phyloP scores from a whole-genome alignment of 768 basidiomycete genomes.

The Hydnomerulius pinastri region DNA sequence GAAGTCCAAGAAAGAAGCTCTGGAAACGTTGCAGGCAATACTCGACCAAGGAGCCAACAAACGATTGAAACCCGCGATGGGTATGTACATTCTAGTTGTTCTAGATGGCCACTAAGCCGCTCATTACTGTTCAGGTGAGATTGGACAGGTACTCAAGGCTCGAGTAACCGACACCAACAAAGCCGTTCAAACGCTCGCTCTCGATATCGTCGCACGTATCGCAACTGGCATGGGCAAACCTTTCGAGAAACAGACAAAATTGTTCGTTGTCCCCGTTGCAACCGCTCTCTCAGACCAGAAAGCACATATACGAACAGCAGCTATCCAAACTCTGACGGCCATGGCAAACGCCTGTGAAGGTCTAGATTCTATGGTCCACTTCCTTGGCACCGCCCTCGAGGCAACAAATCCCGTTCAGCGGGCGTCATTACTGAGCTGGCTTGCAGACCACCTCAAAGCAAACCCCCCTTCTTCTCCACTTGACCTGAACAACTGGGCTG shows the following conservation, averaged over 20 bases:
- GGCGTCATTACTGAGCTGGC: slow-evolving; percentile 76
- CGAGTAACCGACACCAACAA: slow-evolving; percentile 93
- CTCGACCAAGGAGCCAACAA: slow-evolving; percentile 93
- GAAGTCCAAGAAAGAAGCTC: slow-evolving; percentile 95
- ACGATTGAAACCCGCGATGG: slow-evolving; percentile 87
- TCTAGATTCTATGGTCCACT: slow-evolving; percentile 77
- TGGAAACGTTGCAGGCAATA: slow-evolving; percentile 80
- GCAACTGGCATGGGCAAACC: slow-evolving; percentile 94
- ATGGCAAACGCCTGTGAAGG: slow-evolving; percentile 86
- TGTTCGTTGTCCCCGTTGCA: slow-evolving; percentile 75
- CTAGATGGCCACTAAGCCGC: background rate
- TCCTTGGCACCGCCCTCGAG: slow-evolving; percentile 81
- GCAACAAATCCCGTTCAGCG: slow-evolving; percentile 86
- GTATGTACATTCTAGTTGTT: slow-evolving; percentile 40
- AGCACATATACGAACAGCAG: slow-evolving; percentile 78
- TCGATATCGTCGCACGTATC: slow-evolving; percentile 88
- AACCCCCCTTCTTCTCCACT: slow-evolving; percentile 52
- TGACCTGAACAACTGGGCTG: slow-evolving; percentile 72
- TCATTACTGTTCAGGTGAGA: slow-evolving; percentile 64
- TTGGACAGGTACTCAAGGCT: slow-evolving; percentile 83
- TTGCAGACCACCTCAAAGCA: slow-evolving; percentile 76
- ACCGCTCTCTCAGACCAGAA: slow-evolving; percentile 94
- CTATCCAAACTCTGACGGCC: slow-evolving; percentile 73
- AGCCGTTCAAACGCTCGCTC: slow-evolving; percentile 84
- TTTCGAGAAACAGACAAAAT: slow-evolving; percentile 86